phyloP scores from a whole-genome alignment of 2,329 filamentous ascomycete genomes.

The Emergomyces africanus region DNA sequence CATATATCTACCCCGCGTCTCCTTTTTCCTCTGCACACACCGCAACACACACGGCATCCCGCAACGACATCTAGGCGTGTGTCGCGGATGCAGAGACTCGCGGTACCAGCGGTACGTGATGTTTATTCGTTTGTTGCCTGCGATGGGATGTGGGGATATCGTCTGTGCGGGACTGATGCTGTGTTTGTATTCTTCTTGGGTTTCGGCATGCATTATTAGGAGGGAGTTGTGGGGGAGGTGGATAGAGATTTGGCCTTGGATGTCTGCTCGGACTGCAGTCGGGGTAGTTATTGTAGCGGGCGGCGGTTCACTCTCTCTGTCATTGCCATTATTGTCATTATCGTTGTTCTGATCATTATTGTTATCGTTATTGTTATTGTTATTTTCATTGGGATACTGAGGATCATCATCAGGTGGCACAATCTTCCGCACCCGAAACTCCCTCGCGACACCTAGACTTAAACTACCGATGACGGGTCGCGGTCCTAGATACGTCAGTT shows the following conservation, averaged over 20 bases:
- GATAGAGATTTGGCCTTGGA: slow-evolving; percentile 77
- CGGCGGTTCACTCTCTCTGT: background rate
- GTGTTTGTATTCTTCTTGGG: slow-evolving; percentile 98
- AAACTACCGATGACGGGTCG: slow-evolving; percentile 79
- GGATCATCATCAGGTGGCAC: slow-evolving; percentile 48
- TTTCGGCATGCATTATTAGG: slow-evolving; percentile 91
- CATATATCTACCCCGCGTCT: slow-evolving; percentile 69
- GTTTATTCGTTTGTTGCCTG: slow-evolving; percentile 73
- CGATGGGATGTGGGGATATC: slow-evolving; percentile 73
- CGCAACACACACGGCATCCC: slow-evolving; percentile 55
- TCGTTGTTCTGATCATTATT: too few relatives aligned
- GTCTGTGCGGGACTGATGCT: slow-evolving; percentile 59
- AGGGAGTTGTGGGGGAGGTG: slow-evolving; percentile 91
- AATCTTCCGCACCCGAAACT: slow-evolving; percentile 76
- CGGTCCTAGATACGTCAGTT: slow-evolving; percentile 85
- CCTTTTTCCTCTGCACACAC: slow-evolving; percentile 66
- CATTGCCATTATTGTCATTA: background rate
- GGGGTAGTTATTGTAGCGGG: slow-evolving; percentile 1
- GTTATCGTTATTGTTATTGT: slow-evolving; percentile 10
- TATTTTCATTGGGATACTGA: slow-evolving; percentile 17
- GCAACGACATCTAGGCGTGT: slow-evolving; percentile 69
- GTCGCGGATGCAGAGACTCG: slow-evolving; percentile 58
- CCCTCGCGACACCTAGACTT: slow-evolving; percentile 80
- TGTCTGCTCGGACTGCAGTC: slow-evolving; percentile 37
- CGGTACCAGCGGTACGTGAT: slow-evolving; percentile 88